Conservation (phyloP, 257 asterid species). For the Petrea volubilis region DNA sequence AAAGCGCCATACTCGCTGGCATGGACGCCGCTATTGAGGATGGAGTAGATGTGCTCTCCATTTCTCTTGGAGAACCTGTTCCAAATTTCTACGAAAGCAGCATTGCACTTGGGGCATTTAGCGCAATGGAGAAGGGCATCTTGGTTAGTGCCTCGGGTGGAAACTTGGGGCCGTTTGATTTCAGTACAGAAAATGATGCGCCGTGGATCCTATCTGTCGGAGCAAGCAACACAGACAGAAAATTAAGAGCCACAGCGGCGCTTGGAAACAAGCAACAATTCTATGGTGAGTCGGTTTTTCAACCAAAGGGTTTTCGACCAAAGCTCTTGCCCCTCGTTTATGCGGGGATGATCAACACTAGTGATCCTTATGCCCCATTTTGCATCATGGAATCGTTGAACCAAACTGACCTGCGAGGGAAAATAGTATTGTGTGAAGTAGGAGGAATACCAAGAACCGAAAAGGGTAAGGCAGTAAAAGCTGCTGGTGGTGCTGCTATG, state of each 20-base stretch:
- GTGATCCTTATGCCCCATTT: background rate
- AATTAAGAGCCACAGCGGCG: conserved; percentile 15
- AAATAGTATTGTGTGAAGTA: conserved; percentile 31
- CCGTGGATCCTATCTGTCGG: conserved; percentile 46
- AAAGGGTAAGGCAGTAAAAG: conserved; percentile 13
- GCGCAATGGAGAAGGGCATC: conserved; percentile 30
- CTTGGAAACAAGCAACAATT: conserved; percentile 15
- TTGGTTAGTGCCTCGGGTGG: conserved; percentile 34
- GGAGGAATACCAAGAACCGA: background rate
- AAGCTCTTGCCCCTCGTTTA: conserved; percentile 21
- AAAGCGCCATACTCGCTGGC: conserved; percentile 35
- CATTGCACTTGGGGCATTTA: conserved; percentile 29
- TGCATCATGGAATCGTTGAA: background rate
- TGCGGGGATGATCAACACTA: background rate
- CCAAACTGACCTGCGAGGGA: conserved; percentile 21
- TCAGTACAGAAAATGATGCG: conserved; percentile 6
- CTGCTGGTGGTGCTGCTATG: conserved; percentile 30
- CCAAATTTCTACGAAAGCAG: background rate
- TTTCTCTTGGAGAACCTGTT: conserved; percentile 8
- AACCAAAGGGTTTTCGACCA: background rate
- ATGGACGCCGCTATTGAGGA: conserved; percentile 50
- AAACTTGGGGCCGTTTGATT: conserved; percentile 18
- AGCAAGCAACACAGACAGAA: conserved; percentile 33
- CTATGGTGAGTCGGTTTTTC: conserved; percentile 5
- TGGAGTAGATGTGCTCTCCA: conserved; percentile 41